These are phyloP conservation scores for Fusarium sp. DNA, from an alignment of 2,329 filamentous ascomycete genomes.

Conservation along the genomic window DNA sequence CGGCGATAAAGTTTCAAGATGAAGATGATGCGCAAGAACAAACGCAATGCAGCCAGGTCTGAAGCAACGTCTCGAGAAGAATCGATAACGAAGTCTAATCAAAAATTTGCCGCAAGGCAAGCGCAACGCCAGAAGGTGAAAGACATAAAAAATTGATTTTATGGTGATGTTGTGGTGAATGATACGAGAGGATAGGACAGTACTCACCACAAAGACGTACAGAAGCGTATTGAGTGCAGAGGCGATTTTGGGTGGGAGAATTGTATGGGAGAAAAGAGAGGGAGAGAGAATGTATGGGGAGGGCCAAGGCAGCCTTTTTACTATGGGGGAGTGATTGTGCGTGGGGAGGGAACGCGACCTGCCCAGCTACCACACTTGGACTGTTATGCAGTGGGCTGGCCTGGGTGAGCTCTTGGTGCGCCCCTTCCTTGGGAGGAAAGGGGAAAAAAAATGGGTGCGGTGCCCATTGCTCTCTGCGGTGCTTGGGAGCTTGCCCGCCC, in stretches of 20 bases:
- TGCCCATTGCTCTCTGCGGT: constrained; percentile 31
- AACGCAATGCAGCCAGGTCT: constrained; percentile 31
- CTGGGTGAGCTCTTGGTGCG: constrained; percentile 36
- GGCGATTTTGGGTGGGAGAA: constrained; percentile 61
- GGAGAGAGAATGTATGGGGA: constrained; percentile 62
- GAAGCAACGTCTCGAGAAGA: constrained; percentile 30
- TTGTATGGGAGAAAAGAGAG: constrained; percentile 70
- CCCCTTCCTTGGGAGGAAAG: constrained; percentile 19
- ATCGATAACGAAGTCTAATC: constrained; percentile 27
- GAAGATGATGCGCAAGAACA: constrained; percentile 26
- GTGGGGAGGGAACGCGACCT: constrained; percentile 48
- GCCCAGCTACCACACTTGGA: constrained; percentile 41
- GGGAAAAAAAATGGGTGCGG: constrained; percentile 41
- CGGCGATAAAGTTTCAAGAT: constrained; percentile 20
- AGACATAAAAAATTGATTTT: constrained; percentile 46
- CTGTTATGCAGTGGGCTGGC: constrained; percentile 35
- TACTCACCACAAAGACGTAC: constrained; percentile 60
- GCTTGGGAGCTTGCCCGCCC: constrained; percentile 25
- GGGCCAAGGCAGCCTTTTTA: constrained; percentile 68
- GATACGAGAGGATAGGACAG: constrained; percentile 40
- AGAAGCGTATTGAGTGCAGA: constrained; percentile 53
- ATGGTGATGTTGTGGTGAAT: constrained; percentile 42
- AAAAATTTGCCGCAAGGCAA: constrained; percentile 17
- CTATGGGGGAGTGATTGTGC: constrained; percentile 69
- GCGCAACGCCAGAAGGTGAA: constrained; percentile 35